Conservation (phyloP, 306 rosid species). For the Lupinus albus region DNA sequence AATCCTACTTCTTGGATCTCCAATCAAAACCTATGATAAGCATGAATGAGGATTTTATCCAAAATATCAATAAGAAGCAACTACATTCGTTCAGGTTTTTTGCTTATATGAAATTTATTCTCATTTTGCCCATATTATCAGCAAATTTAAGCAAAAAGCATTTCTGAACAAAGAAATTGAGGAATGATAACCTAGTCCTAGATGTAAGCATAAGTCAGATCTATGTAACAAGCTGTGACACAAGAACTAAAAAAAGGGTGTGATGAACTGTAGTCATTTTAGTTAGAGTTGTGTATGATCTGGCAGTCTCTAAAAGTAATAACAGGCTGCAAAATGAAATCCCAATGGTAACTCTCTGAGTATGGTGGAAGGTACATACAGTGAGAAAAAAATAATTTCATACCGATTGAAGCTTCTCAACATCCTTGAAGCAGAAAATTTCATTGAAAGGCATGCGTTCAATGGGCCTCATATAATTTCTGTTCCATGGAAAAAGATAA, state of each 20-base stretch:
- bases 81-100: neutral
- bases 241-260: conserved; percentile 1
- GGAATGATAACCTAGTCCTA: conserved; percentile 1
- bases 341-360: neutral
- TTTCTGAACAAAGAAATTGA: conserved; percentile 5
- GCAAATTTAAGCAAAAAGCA: conserved; percentile 18
- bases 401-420: conserved; percentile 84
- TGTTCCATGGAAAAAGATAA: conserved; percentile 50
- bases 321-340: conserved; percentile 30
- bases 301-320: conserved; percentile 17
- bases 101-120: conserved; percentile 12
- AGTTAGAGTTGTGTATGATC: conserved; percentile 1
- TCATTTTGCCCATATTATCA: conserved; percentile 18
- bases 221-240: conserved; percentile 3
- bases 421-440: conserved; percentile 74
- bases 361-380: conserved; percentile 27
- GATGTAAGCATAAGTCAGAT: conserved; percentile 27
- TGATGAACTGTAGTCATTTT: conserved; percentile 15
- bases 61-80: conserved; percentile 6
- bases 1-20: conserved; percentile 87
- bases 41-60: conserved; percentile 33
- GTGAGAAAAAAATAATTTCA: conserved; percentile 46
- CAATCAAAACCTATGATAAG: conserved; percentile 66
- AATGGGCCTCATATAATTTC: conserved; percentile 72
- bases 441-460: conserved; percentile 75